Evolutionary conservation across 768 basidiomycete genomes (phyloP).

Genomic region (Amanita exitialis): DNA sequence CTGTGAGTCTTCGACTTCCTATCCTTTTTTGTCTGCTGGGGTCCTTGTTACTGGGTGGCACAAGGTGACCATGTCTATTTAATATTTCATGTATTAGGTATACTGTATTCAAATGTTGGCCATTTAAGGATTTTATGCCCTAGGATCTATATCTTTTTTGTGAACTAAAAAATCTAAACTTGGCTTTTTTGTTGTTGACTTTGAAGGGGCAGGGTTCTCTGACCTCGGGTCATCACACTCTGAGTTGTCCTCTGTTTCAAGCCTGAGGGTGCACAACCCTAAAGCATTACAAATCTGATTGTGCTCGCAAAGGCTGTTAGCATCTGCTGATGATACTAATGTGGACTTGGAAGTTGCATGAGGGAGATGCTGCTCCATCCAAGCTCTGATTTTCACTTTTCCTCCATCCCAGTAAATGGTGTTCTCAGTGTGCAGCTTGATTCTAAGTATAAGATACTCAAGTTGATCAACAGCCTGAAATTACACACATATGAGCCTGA

Average conservation of each 20-base stretch:
- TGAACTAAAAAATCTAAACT: slow-evolving; percentile 1
- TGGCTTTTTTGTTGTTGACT: background rate
- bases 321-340: too few species aligned
- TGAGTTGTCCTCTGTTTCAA: background rate
- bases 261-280: background rate
- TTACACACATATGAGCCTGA: slow-evolving; percentile 15
- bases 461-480: background rate
- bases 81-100: background rate
- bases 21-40: slow-evolving; percentile 1
- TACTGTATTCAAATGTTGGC: background rate
- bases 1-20: background rate
- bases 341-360: too few species aligned
- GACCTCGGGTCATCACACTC: too few species aligned
- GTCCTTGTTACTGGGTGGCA: background rate
- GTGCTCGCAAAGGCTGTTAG: slow-evolving; percentile 6
- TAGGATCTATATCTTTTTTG: background rate
- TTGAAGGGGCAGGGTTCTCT: too few species aligned
- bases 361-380: too few species aligned
- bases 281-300: slow-evolving; percentile 12
- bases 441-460: background rate
- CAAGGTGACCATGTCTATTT: background rate
- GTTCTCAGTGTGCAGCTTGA: background rate
- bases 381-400: slow-evolving; percentile 8
- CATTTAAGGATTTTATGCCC: background rate
- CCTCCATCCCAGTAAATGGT: slow-evolving; percentile 14